phyloP scores from a whole-genome alignment of 2,329 filamentous ascomycete species.

The Trichoderma cornu-damae region DNA sequence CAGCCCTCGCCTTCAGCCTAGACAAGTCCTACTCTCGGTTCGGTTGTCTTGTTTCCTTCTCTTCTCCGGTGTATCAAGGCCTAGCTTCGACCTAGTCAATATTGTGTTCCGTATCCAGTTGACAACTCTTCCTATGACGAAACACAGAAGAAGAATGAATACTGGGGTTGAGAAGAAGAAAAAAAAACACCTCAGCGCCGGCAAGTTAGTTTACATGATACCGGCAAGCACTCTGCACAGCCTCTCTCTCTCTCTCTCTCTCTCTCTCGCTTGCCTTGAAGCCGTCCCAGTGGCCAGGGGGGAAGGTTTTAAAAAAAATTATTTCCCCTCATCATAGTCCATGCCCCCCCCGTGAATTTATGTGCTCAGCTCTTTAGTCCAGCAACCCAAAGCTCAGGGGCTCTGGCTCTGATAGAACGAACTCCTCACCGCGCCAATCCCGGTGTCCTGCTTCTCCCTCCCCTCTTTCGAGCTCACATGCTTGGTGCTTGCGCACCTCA shows the following conservation, averaged over 20 bases:
- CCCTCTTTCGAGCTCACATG: conserved; percentile 3
- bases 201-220: conserved; percentile 1
- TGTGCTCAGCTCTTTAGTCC: conserved; percentile 64
- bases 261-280: not conserved
- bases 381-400: conserved; percentile 53
- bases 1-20: not conserved
- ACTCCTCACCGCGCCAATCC: conserved; percentile 29
- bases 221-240: conserved; percentile 2
- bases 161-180: not conserved
- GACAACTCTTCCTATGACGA: not conserved
- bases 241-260: too few species aligned
- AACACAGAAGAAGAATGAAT: not conserved
- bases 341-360: conserved; percentile 23
- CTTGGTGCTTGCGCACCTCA: conserved; percentile 33
- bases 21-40: not conserved
- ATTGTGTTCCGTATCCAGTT: not conserved
- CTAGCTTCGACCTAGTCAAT: conserved; percentile 1
- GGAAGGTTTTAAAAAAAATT: too few species aligned
- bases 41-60: not conserved
- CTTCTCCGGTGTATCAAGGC: conserved; percentile 10
- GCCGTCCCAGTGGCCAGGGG: not conserved
- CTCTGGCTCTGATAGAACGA: conserved; percentile 60
- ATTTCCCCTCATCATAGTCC: not conserved
- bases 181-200: conserved; percentile 14
- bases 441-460: conserved; percentile 11